These are phyloP conservation scores for Chloris gayana DNA, from an alignment of 176 grass and related monocot species.

Conservation along the genomic window DNA sequence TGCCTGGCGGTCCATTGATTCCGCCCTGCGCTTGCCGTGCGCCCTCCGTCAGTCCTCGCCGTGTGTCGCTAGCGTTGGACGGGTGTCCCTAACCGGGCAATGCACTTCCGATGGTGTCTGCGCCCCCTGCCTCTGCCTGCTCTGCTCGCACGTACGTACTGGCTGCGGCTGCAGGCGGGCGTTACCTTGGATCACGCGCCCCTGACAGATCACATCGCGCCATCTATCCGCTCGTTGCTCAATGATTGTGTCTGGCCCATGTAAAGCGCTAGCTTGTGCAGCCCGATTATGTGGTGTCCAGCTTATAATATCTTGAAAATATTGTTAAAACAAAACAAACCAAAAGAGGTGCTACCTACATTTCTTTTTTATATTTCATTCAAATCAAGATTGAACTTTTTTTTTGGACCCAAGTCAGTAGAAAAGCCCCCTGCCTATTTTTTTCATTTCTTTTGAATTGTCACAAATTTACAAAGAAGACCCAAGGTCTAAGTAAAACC, in stretches of 20 bases:
- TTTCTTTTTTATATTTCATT: background rate
- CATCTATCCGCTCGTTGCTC: slow-evolving; percentile 16
- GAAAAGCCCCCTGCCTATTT: too few species aligned
- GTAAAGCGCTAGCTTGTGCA: background rate
- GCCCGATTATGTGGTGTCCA: background rate
- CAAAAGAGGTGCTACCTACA: background rate
- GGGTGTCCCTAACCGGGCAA: slow-evolving; percentile 8
- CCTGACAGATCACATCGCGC: slow-evolving; percentile 23
- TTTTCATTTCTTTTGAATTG: too few species aligned
- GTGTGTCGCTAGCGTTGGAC: slow-evolving; percentile 37
- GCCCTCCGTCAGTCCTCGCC: background rate
- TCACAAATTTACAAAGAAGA: too few species aligned
- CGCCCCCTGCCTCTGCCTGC: slow-evolving; percentile 14
- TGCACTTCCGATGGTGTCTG: slow-evolving; percentile 1
- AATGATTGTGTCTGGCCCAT: slow-evolving; percentile 26
- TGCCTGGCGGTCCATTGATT: slow-evolving; percentile 14
- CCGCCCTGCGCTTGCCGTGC: background rate
- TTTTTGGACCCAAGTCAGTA: too few species aligned
- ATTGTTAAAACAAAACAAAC: background rate
- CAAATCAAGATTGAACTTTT: background rate
- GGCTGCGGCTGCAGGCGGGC: background rate
- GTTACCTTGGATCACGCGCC: slow-evolving; percentile 46
- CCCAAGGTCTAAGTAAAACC: too few species aligned
- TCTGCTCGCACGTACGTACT: slow-evolving; percentile 24
- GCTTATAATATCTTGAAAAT: background rate